Percentiles rank a stretch among this genome's conserved stretches.
phyloP scores from a whole-genome alignment of 495 filamentous ascomycete species.

The Tuber microsphaerosporum region DNA sequence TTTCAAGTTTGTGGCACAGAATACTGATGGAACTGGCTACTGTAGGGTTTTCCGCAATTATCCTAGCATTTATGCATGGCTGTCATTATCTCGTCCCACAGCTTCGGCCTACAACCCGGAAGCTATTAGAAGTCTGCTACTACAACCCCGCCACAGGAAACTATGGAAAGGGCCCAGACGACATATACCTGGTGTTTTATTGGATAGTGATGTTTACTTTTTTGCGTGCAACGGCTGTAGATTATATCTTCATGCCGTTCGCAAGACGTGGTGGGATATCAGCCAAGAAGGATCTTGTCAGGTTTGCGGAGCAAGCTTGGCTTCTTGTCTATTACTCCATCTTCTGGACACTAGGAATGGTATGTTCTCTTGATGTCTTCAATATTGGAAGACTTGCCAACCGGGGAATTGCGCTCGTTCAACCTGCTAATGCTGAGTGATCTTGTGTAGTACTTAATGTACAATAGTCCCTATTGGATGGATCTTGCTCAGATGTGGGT shows the following conservation, averaged over 20 bases:
- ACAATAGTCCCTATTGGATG: constrained; percentile 67
- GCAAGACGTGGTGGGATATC: constrained; percentile 62
- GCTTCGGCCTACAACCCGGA: constrained; percentile 66
- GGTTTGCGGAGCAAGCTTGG: constrained; percentile 93
- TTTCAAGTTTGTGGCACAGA: not conserved
- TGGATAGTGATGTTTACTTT: constrained; percentile 80
- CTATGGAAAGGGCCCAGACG: constrained; percentile 70
- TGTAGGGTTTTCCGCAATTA: constrained; percentile 67
- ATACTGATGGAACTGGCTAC: constrained; percentile 21
- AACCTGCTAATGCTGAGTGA: not conserved
- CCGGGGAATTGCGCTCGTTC: not conserved
- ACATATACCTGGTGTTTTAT: constrained; percentile 69
- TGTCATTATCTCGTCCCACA: constrained; percentile 73
- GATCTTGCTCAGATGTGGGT: constrained; percentile 75
- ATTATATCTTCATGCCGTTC: constrained; percentile 73
- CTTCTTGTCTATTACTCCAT: constrained; percentile 67
- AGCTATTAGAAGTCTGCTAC: constrained; percentile 82
- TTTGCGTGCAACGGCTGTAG: constrained; percentile 74
- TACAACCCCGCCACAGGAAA: constrained; percentile 57
- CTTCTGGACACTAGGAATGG: constrained; percentile 78
- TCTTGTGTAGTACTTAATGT: constrained; percentile 64
- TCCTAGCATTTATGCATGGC: constrained; percentile 67
- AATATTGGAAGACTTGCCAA: not conserved
- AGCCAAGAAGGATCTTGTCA: constrained; percentile 62
- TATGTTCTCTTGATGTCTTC: constrained; percentile 47